Evolutionary conservation across 257 asterid genomes (phyloP).

Genomic region (Solanum appendiculatum): DNA sequence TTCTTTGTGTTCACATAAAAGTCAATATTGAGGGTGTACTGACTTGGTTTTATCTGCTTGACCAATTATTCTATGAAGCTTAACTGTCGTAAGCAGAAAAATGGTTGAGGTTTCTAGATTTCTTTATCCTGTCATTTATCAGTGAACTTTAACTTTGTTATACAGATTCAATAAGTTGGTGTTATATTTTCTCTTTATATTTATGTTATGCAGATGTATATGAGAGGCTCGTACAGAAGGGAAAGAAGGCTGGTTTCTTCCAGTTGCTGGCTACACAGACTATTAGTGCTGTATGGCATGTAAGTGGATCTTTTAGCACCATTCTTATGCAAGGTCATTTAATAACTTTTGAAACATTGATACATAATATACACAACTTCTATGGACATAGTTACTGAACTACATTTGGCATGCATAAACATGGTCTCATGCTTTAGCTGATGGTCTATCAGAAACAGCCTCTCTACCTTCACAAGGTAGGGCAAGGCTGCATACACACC

Average conservation of each 20-base stretch:
- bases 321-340: not conserved
- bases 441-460: not conserved
- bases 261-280: constrained; percentile 90
- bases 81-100: not conserved
- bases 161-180: not conserved
- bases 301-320: constrained; percentile 24
- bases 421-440: not conserved
- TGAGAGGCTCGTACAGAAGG: constrained; percentile 73
- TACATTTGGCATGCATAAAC: not conserved
- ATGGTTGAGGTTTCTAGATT: not conserved
- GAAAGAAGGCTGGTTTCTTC: constrained; percentile 78
- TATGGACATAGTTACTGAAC: not conserved
- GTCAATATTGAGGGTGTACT: not conserved
- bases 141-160: not conserved
- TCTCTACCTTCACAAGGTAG: not conserved
- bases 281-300: constrained; percentile 98
- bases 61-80: not conserved
- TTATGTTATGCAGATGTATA: constrained; percentile 45
- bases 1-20: not conserved
- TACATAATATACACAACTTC: not conserved
- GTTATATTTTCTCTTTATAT: not conserved
- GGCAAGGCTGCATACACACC: not conserved
- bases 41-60: not conserved
- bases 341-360: not conserved
- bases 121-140: not conserved